Percentiles rank a stretch among this genome's conserved stretches.
Conservation (phyloP, 495 filamentous ascomycete species). For the Tuber umbilicatum region DNA sequence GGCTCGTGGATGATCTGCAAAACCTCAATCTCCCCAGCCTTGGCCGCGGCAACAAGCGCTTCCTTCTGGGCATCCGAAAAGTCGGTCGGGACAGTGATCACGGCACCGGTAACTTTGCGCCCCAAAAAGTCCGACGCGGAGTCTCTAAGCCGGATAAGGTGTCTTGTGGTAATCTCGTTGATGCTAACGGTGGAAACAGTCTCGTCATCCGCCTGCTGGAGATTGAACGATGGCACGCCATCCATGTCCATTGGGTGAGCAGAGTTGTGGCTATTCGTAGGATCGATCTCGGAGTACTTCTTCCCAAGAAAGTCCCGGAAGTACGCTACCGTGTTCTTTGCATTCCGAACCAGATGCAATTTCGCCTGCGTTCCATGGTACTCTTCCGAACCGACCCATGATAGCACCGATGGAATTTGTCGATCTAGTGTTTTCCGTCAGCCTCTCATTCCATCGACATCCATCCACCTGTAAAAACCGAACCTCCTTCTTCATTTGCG, state of each 20-base stretch:
- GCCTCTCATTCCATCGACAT: constrained; percentile 21
- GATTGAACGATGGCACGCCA: constrained; percentile 69
- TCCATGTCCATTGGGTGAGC: constrained; percentile 76
- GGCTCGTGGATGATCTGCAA: constrained; percentile 91
- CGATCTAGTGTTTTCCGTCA: constrained; percentile 56
- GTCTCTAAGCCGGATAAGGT: constrained; percentile 69
- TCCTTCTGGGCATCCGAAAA: constrained; percentile 79
- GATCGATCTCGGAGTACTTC: constrained; percentile 75
- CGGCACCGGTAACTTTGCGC: constrained; percentile 83
- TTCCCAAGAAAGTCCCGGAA: constrained; percentile 94
- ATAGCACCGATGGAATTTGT: constrained; percentile 89
- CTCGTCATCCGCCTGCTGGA: constrained; percentile 68
- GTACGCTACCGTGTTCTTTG: constrained; percentile 85
- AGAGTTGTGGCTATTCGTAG: constrained; percentile 86
- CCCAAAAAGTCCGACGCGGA: constrained; percentile 88
- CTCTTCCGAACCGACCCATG: constrained; percentile 91
- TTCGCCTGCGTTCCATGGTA: constrained; percentile 96
- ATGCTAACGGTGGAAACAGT: constrained; percentile 65
- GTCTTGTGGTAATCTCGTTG: constrained; percentile 78
- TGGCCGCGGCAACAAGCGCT: constrained; percentile 68
- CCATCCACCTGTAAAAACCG: not conserved
- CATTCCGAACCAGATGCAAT: constrained; percentile 81
- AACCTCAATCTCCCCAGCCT: constrained; percentile 76
- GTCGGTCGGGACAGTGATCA: constrained; percentile 89
- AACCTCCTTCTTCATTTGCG: constrained; percentile 97